phyloP scores from a whole-genome alignment of 2,329 filamentous ascomycete genomes.

The Ceratocystis variospora region DNA sequence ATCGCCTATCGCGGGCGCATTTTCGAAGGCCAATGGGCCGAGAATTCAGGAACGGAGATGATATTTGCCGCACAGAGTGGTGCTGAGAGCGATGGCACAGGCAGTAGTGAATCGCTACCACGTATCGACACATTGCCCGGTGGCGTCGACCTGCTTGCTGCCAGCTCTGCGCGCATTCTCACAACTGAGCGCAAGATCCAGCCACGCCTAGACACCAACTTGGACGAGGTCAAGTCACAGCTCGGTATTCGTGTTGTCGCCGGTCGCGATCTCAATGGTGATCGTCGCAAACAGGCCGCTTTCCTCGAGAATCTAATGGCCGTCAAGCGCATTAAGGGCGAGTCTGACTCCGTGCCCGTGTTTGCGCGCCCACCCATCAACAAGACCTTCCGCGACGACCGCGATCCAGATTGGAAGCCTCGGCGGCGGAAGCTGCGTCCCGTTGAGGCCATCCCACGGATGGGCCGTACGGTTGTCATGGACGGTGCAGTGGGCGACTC shows the following conservation, averaged over 20 bases:
- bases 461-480: background rate
- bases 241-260: conserved; percentile 34
- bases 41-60: conserved; percentile 72
- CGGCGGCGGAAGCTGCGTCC: conserved; percentile 15
- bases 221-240: conserved; percentile 28
- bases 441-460: background rate
- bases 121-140: conserved; percentile 38
- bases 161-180: conserved; percentile 54
- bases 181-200: conserved; percentile 50
- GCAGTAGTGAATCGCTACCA: conserved; percentile 28
- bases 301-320: conserved; percentile 55
- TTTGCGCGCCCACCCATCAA: conserved; percentile 35
- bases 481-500: background rate
- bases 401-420: conserved; percentile 29
- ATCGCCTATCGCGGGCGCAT: conserved; percentile 66
- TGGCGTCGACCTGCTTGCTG: conserved; percentile 58
- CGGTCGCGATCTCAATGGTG: conserved; percentile 35
- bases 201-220: conserved; percentile 28
- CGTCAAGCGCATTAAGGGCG: conserved; percentile 49
- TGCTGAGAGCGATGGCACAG: conserved; percentile 26
- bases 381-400: conserved; percentile 31
- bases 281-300: conserved; percentile 35
- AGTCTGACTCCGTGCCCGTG: conserved; percentile 51
- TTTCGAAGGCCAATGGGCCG: conserved; percentile 68
- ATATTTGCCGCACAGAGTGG: conserved; percentile 45